Evolutionary conservation across 768 basidiomycete genomes (phyloP).

Genomic region (Lactifluus piperatus): DNA sequence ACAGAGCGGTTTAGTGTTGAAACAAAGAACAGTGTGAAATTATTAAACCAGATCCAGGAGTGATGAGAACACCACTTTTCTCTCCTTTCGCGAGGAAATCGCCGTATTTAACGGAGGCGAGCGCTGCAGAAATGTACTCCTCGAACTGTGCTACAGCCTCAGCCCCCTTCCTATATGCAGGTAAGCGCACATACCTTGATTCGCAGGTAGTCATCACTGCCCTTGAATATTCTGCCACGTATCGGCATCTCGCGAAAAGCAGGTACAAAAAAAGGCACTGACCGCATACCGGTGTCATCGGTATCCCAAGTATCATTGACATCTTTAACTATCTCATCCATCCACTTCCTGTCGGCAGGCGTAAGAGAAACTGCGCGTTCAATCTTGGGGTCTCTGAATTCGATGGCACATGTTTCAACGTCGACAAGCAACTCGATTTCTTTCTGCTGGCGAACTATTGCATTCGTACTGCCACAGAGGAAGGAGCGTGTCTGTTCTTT

Average conservation of each 20-base stretch:
- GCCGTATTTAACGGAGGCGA: constrained; percentile 83
- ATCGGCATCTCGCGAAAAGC: not conserved
- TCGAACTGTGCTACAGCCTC: constrained; percentile 51
- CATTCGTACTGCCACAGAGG: constrained; percentile 93
- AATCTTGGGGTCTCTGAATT: constrained; percentile 76
- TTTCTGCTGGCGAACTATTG: constrained; percentile 87
- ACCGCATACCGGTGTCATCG: constrained; percentile 48
- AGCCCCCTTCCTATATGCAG: not conserved
- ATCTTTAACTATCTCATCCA: constrained; percentile 86
- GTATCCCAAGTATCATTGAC: constrained; percentile 78
- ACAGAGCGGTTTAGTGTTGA: not conserved
- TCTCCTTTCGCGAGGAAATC: constrained; percentile 74
- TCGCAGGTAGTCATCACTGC: constrained; percentile 91
- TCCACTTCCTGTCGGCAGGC: constrained; percentile 93
- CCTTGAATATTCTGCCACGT: constrained; percentile 62
- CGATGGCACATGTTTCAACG: constrained; percentile 77
- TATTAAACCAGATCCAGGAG: constrained; percentile 45
- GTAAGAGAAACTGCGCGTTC: constrained; percentile 77
- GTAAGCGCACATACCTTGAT: constrained; percentile 47
- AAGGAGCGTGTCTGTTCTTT: constrained; percentile 64
- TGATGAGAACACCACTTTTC: constrained; percentile 53
- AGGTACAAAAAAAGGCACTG: constrained; percentile 41
- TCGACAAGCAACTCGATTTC: constrained; percentile 90
- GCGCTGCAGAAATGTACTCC: constrained; percentile 85
- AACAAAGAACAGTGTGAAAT: not conserved